Evolutionary conservation across 2,329 filamentous ascomycete genomes (phyloP).

Genomic region (Paracamarosporium sp.): DNA sequence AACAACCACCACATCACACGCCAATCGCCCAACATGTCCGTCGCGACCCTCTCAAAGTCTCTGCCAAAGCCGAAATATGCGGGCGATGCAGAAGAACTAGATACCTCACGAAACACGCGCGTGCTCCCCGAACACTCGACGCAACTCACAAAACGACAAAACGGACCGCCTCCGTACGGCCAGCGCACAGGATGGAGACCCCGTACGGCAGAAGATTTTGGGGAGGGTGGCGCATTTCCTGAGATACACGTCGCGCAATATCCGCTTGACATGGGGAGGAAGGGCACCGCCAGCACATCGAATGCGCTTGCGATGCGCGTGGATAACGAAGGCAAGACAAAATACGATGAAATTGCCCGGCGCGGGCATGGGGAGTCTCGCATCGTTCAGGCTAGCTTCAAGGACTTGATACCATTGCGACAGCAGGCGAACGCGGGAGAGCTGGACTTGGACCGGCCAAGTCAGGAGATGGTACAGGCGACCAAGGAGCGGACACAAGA

Average conservation of each 20-base stretch:
- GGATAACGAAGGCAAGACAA: constrained; percentile 88
- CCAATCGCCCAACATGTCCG: constrained; percentile 35
- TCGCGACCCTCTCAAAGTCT: constrained; percentile 74
- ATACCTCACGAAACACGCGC: constrained; percentile 73
- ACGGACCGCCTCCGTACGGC: constrained; percentile 86
- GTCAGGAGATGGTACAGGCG: constrained; percentile 80
- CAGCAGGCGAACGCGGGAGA: constrained; percentile 94
- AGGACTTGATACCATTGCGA: constrained; percentile 91
- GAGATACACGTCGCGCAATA: constrained; percentile 95
- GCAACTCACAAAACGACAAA: constrained; percentile 74
- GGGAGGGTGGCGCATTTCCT: constrained; percentile 94
- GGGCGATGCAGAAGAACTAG: constrained; percentile 82
- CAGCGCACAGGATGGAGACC: constrained; percentile 91
- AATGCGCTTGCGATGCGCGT: constrained; percentile 95
- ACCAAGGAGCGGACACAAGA: constrained; percentile 89
- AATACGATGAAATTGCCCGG: constrained; percentile 93
- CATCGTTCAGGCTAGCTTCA: constrained; percentile 94
- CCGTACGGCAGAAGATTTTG: constrained; percentile 86
- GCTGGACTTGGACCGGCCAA: constrained; percentile 83
- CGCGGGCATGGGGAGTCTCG: constrained; percentile 84
- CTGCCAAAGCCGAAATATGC: constrained; percentile 91
- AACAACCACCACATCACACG: constrained; percentile 5
- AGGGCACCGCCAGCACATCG: constrained; percentile 64
- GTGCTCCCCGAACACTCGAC: constrained; percentile 83
- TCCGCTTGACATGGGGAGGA: constrained; percentile 91